Percentiles rank a stretch among this genome's conserved stretches.
phyloP scores from a whole-genome alignment of 305 asterid species.

The Fraxinus floribunda region DNA sequence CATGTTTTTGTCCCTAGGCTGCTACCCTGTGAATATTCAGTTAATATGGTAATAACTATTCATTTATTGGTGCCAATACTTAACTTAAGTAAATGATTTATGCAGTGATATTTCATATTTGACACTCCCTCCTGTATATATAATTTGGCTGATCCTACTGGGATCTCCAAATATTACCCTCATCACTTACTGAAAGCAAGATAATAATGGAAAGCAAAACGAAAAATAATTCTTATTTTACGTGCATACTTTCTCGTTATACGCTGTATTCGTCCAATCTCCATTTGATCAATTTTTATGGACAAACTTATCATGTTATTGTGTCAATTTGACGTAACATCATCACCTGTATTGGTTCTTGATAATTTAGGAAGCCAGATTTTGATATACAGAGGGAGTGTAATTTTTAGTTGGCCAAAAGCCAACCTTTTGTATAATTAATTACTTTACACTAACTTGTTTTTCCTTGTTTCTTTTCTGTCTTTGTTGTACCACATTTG shows the following conservation, averaged over 20 bases:
- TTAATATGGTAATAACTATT: neutral
- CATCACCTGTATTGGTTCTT: neutral
- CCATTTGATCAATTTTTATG: neutral
- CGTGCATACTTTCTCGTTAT: neutral
- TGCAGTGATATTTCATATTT: neutral
- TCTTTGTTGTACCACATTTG: neutral
- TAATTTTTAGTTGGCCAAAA: neutral
- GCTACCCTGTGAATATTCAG: neutral
- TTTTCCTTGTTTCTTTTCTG: neutral
- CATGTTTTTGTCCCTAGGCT: neutral
- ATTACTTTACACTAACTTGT: neutral
- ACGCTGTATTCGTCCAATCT: neutral
- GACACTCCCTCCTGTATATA: neutral
- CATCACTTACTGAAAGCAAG: neutral
- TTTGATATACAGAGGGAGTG: neutral
- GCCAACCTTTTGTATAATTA: neutral
- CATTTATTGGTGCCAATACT: neutral
- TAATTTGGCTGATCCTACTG: neutral
- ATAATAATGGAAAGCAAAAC: neutral
- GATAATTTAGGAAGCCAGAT: neutral
- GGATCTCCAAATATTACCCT: neutral
- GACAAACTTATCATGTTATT: neutral
- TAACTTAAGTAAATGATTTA: neutral
- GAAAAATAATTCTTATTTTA: neutral
- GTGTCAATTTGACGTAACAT: neutral